Evolutionary conservation across 1,139 yeast species (phyloP), one percentile per base, ranked within the genome.

Genomic region (Debaryomyces psychrophilus): DNA sequence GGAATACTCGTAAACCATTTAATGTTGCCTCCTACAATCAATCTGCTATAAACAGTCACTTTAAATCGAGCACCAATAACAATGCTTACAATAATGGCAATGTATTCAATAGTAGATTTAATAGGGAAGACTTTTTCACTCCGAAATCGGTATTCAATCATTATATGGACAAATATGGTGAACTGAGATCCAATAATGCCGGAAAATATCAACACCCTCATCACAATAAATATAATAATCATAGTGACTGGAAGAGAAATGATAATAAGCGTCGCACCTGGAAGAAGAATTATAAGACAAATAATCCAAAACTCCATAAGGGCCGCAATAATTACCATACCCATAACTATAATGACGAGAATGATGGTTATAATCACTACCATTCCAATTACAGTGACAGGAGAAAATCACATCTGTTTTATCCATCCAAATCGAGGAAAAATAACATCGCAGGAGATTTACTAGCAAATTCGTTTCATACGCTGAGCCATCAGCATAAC

Each of bases 131-230:
- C 59, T 84, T 77, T 55, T 86, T 85, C 59, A 86, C 95, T 2
- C 95, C 95, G 1, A 87, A 85, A 49, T 82, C 90, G 22, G 86
- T 83, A 5, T 80, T 83, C 55, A 81, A 80, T 52, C 85, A 83
- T 55, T 85, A 85, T 59, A 78, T 85, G 85, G 89, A 82, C 55
- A 85, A 85, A 54, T 82, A 82, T 51, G 81, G 82, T 33, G 82
- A 73, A 50, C 62, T 68, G 53, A 57, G 63, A 48, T 60, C 50
- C 44, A 59, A 46, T 18, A 49, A 43, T 34, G 52, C 49, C 8
- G 45, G 44, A 18, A 49, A 61, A 25, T 17, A 44, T 18, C 34
- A 44, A 20, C 34, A 45, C 14, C 45, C 50, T 27, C 53, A 50
- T 29, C 49, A 49, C 15, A 46, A 51, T 46, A 54, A 27, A 45